Conservation (phyloP, 2,329 filamentous ascomycete genomes). For the Trichophaea hybrida region DNA sequence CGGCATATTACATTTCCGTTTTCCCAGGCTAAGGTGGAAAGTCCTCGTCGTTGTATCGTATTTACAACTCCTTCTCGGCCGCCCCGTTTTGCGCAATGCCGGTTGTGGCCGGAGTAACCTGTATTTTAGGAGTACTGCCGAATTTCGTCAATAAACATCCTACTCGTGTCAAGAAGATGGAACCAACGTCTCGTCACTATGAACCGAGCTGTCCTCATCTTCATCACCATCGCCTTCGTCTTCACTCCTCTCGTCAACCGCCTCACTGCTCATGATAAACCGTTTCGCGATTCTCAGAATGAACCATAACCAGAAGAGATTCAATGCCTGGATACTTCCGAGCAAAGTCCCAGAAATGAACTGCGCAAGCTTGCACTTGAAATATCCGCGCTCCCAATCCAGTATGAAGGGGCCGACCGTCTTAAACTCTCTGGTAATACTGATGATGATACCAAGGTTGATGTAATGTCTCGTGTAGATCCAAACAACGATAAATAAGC, state of each 20-base stretch:
- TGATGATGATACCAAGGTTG: conserved; percentile 62
- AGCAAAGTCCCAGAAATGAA: conserved; percentile 53
- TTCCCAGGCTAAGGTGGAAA: background rate
- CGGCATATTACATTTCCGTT: background rate
- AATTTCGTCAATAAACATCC: background rate
- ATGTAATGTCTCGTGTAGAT: conserved; percentile 79
- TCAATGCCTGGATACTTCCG: conserved; percentile 54
- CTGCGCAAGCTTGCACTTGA: conserved; percentile 59
- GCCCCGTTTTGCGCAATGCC: background rate
- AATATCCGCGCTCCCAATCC: conserved; percentile 62
- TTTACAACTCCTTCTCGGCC: background rate
- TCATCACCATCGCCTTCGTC: conserved; percentile 48
- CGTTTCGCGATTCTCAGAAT: conserved; percentile 62
- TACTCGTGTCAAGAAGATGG: background rate
- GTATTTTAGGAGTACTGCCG: background rate
- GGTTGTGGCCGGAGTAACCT: background rate
- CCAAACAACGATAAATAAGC: conserved; percentile 68
- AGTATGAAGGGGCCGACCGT: conserved; percentile 61
- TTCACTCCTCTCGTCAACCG: conserved; percentile 59
- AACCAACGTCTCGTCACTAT: conserved; percentile 1
- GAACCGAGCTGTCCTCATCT: conserved; percentile 26
- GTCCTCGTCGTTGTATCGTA: background rate
- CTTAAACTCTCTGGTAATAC: conserved; percentile 59
- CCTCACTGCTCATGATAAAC: conserved; percentile 44
- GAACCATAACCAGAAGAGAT: conserved; percentile 69